phyloP scores from a whole-genome alignment of 2,329 filamentous ascomycete genomes.

The Hymenoscyphus fraxineus region DNA sequence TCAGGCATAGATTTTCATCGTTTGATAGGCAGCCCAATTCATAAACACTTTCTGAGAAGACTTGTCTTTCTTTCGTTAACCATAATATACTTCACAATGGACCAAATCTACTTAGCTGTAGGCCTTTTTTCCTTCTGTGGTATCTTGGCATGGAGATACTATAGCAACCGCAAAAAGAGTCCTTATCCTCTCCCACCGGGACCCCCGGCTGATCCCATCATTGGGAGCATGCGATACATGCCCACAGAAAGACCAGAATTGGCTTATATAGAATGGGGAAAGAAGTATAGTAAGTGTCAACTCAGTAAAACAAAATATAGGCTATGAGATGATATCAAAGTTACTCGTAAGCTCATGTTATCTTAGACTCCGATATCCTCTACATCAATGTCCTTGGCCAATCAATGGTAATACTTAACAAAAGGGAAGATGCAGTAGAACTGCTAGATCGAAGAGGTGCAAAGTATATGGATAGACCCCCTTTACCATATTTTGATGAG shows the following conservation, averaged over 20 bases:
- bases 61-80: neutral
- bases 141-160: neutral
- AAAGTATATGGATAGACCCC: constrained; percentile 44
- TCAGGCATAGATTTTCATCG: too few relatives aligned
- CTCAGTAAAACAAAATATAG: too few relatives aligned
- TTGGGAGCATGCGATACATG: constrained; percentile 28
- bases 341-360: neutral
- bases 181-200: constrained; percentile 26
- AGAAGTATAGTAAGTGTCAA: constrained; percentile 21
- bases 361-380: constrained; percentile 17
- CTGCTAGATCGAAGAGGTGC: constrained; percentile 43
- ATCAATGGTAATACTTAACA: constrained; percentile 43
- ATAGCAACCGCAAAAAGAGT: neutral
- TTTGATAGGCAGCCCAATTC: too few relatives aligned
- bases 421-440: constrained; percentile 39
- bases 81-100: neutral
- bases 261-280: constrained; percentile 25
- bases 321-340: neutral
- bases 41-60: neutral
- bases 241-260: constrained; percentile 23
- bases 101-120: neutral
- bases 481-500: constrained; percentile 35
- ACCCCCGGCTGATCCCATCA: constrained; percentile 25
- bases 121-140: neutral
- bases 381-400: constrained; percentile 27